A percentile compares a stretch with the other conserved stretches of the same genome.
These are phyloP conservation scores for Boehmeria nivea DNA, from an alignment of 306 rosid species.

Conservation along the genomic window DNA sequence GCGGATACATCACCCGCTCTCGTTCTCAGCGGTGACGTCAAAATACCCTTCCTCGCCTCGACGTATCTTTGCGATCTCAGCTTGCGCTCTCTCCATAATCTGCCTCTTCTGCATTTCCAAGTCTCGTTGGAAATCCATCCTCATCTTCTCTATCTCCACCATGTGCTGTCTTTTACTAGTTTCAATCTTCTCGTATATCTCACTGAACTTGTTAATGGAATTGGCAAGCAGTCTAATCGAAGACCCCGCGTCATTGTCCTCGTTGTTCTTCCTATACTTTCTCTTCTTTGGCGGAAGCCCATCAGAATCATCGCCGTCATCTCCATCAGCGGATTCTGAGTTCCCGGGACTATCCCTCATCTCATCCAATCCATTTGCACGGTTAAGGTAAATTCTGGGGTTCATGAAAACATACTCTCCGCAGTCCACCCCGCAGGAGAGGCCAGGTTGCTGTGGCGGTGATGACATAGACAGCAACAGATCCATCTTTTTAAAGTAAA, in stretches of 20 bases:
- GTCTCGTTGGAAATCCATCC: conserved; percentile 71
- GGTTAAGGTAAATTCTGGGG: conserved; percentile 53
- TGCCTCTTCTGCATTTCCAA: conserved; percentile 69
- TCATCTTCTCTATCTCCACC: conserved; percentile 80
- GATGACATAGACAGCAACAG: conserved; percentile 44
- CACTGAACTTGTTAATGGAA: conserved; percentile 63
- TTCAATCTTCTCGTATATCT: conserved; percentile 77
- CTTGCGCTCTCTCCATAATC: conserved; percentile 63
- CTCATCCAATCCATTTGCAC: conserved; percentile 66
- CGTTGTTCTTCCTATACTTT: conserved; percentile 37
- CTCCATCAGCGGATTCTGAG: conserved; percentile 46
- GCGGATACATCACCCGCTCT: conserved; percentile 34
- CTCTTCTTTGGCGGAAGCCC: conserved; percentile 58
- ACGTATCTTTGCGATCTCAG: conserved; percentile 55
- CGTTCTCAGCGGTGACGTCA: conserved; percentile 48
- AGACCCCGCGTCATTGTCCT: conserved; percentile 28
- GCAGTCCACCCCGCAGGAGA: conserved; percentile 70
- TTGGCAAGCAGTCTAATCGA: conserved; percentile 70
- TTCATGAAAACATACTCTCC: conserved; percentile 62
- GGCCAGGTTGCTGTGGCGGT: conserved; percentile 48
- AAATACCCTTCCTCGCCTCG: conserved; percentile 55
- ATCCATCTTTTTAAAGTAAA: conserved; percentile 73
- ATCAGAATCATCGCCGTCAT: conserved; percentile 37
- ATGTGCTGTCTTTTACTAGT: conserved; percentile 63
- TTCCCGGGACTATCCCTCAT: conserved; percentile 74